Evolutionary conservation across 768 basidiomycete genomes (phyloP), one percentile per base, ranked within the genome.

Genomic region (Tricholoma sp.): DNA sequence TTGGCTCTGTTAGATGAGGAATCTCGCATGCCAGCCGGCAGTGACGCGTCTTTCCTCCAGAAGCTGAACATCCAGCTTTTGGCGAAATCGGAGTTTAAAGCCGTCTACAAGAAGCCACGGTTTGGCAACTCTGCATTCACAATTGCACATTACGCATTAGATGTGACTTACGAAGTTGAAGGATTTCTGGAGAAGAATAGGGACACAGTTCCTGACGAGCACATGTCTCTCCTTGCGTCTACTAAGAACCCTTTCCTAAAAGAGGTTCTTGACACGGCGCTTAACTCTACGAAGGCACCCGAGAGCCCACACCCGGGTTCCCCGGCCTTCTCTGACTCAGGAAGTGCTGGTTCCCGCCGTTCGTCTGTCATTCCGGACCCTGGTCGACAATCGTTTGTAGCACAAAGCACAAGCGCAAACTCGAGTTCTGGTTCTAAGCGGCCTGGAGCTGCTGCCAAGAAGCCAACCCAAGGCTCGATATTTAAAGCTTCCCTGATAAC

Each of bases 131-230:
- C 93, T 35, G 88, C 95, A 0, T 99, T 99, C 73, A 98, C 96
- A 1, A 93, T 99, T 63, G 91, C 95, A 8, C 97, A 99, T 69
- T 99, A 99, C 71, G 97, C 97, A 4, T 77, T 94, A 66, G 97
- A 99, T 69, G 97, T 99, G 55, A 98, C 95, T 2, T 99, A 99
- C 72, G 97, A 98, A 67, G 92, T 90, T 5, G 97, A 98, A 62
- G 95, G 97, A 18, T 99, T 99, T 74, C 77, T 99, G 69, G 97
- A 99, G 75, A 99, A 99, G 78, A 99, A 99, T 69, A 80, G 96
- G 57, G 97, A 99, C 70, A 98, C 97, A 1, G 97, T 99, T 3
- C 97, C 97, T 2, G 97, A 99, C 64, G 97, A 99, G 67, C 97
- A 98, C 55, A 92, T 99, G 83, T 76, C 84, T 2, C 79, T 98